Evolutionary conservation across 2,329 filamentous ascomycete genomes (phyloP), one percentile per base, ranked within the genome.

Genomic region (Ciborinia camelliae): DNA sequence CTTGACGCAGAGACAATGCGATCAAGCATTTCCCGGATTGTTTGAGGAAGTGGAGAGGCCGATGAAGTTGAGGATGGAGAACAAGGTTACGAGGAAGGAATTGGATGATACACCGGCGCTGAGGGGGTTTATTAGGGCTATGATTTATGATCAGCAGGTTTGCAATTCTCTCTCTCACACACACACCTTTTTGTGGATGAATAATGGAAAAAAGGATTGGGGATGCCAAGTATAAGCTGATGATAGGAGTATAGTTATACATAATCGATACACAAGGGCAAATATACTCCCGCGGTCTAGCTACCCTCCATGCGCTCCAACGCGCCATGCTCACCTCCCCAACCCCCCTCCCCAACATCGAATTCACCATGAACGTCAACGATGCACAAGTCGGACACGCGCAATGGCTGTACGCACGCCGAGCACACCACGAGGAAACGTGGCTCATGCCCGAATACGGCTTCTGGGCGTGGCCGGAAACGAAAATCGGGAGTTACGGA

Each of bases 381-480:
- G 81, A 83, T 73, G 77, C 79, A 59, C 79, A 81, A 14, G 43
- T 43, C 18, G 51, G 61, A 26, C 51, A 63, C 18, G 23, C 51
- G 1, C 61, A 57, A 48, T 63, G 61, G 61, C 39, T 63, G 14
- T 62, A 63, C 23, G 52, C 52, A 20, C 62, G 62, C 18, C 43
- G 50, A 58, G 52, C 32, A 20, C 26, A 41, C 18, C 30, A 58
- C 8, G 26, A 26, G 18, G 32, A 64, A 54, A 68, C 75, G 64
- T 84, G 82, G 73, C 73, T 81, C 12, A 80, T 84, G 74, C 82
- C 82, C 66, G 83, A 81, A 76, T 86, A 82, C 77, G 78, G 77
- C 69, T 82, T 79, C 75, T 84, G 79, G 79, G 77, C 79, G 14
- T 84, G 82, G 82, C 75, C 79, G 30, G 76, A 82, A 55, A 80